Evolutionary conservation across 805 yeast genomes (phyloP).

Genomic region (Starmerella powellii): DNA sequence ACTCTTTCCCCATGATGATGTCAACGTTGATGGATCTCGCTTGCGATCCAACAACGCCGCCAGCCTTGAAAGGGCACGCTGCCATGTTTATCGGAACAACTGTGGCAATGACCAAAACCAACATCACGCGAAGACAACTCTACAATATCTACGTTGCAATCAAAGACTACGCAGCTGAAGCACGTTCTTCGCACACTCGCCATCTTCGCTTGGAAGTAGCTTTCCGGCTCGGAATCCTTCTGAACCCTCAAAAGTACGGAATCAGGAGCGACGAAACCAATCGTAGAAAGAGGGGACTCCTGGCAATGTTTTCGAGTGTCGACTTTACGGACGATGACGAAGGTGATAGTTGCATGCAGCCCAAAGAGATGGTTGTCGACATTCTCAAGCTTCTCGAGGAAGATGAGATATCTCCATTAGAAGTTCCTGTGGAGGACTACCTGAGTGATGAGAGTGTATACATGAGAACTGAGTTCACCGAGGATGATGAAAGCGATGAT

Average conservation of each 20-base stretch:
- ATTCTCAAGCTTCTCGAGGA: neutral
- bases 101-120: neutral
- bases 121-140: neutral
- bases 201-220: conserved; percentile 1
- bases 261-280: too few species aligned
- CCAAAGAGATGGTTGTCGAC: neutral
- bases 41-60: neutral
- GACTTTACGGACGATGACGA: neutral
- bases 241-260: neutral
- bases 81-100: conserved; percentile 3
- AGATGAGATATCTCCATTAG: neutral
- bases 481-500: neutral
- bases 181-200: neutral
- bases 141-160: neutral
- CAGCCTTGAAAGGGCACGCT: conserved; percentile 3
- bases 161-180: neutral
- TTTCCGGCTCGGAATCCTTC: neutral
- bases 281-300: too few species aligned
- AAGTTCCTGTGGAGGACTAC: too few species aligned
- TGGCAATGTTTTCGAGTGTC: too few species aligned
- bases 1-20: conserved; percentile 10
- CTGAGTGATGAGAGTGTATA: too few species aligned
- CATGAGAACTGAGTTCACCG: too few species aligned
- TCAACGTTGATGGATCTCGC: neutral
- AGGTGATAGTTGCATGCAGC: too few species aligned